phyloP scores from a whole-genome alignment of 1,284 basidiomycete genomes.

The Ustilago trichophora region DNA sequence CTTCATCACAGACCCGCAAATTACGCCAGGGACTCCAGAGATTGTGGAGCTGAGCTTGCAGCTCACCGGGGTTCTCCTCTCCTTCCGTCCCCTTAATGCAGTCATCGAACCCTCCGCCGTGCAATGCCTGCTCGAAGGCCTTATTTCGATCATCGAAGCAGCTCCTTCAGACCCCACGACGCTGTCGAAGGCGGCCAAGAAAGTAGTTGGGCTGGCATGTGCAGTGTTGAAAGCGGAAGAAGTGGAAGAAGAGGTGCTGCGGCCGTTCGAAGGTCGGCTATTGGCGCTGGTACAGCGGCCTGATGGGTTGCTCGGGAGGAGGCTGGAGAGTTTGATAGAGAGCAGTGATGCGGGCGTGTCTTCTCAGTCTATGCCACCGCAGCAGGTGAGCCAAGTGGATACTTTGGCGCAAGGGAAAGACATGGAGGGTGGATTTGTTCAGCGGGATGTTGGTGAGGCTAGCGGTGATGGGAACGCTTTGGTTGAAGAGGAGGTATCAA shows the following conservation, averaged over 20 bases:
- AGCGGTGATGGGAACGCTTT: too few species aligned
- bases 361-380: too few species aligned
- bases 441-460: too few species aligned
- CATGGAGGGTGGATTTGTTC: too few species aligned
- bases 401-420: too few species aligned
- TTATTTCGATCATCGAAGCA: conserved; percentile 16
- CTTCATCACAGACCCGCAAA: background rate
- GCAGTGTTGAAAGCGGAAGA: conserved; percentile 26
- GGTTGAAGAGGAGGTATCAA: too few species aligned
- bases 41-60: conserved; percentile 6
- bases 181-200: background rate
- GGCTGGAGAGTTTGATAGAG: conserved; percentile 13
- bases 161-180: background rate
- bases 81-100: conserved; percentile 6
- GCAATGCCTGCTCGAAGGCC: conserved; percentile 1
- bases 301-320: conserved; percentile 3
- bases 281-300: conserved; percentile 7
- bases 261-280: conserved; percentile 23
- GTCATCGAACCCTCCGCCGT: background rate
- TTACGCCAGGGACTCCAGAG: background rate
- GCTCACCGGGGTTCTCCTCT: conserved; percentile 8
- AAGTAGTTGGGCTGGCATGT: conserved; percentile 7
- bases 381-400: too few species aligned
- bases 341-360: too few species aligned
- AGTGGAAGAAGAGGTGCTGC: conserved; percentile 14